Evolutionary conservation across 2,329 filamentous ascomycete genomes (phyloP).

Genomic region (Cladorrhinum sp.): DNA sequence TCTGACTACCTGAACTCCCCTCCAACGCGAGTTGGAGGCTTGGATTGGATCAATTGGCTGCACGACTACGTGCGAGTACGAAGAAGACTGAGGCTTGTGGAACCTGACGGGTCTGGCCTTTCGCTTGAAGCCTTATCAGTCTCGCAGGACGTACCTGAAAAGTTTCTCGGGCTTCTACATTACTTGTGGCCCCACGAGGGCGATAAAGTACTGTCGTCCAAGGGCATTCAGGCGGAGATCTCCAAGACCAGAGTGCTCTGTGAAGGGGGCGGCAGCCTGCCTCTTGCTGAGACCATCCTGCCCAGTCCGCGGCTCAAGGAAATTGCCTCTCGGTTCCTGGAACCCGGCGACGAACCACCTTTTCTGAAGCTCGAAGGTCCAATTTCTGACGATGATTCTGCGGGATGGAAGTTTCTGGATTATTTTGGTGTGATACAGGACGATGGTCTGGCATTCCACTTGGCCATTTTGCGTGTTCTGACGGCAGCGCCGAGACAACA

Average conservation of each 20-base stretch:
- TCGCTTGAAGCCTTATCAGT: no score
- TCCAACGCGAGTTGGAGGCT: not conserved
- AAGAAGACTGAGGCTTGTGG: not conserved
- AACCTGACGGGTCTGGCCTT: not conserved
- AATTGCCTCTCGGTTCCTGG: not conserved
- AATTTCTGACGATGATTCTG: not conserved
- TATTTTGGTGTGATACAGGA: not conserved
- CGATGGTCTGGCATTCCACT: not conserved
- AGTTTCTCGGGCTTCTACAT: constrained; percentile 2
- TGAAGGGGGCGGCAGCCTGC: not conserved
- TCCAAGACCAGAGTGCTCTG: constrained; percentile 8
- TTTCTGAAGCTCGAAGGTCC: constrained; percentile 5
- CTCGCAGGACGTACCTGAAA: no score
- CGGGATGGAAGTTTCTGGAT: constrained; percentile 2
- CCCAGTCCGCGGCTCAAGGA: constrained; percentile 3
- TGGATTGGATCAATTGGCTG: not conserved
- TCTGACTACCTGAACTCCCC: not conserved
- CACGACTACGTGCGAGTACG: not conserved
- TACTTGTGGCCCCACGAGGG: constrained; percentile 6
- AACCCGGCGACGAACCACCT: not conserved
- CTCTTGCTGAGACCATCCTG: constrained; percentile 2
- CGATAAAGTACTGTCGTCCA: not conserved
- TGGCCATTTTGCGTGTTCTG: constrained; percentile 1
- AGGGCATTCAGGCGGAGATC: not conserved
- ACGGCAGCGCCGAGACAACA: not conserved